phyloP scores from a whole-genome alignment of 1,139 yeast species.

The Kodamaea derodonti region DNA sequence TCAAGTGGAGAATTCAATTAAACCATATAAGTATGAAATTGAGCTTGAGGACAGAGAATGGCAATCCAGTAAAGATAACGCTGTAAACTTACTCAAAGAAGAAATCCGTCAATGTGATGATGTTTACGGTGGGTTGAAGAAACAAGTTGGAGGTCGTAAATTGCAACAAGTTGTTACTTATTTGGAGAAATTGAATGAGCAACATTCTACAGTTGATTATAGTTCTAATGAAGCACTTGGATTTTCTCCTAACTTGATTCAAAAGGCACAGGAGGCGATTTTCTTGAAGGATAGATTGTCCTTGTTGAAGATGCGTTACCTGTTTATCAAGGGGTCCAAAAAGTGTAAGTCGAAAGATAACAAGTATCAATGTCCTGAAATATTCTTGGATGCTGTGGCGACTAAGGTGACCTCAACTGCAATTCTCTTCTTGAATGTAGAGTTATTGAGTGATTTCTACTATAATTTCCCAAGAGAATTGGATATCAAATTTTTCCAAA shows the following conservation, averaged over 20 bases:
- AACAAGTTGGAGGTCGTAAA: slow-evolving; percentile 77
- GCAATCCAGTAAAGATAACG: slow-evolving; percentile 75
- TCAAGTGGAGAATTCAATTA: slow-evolving; percentile 96
- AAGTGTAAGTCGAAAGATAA: slow-evolving; percentile 73
- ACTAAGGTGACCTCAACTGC: slow-evolving; percentile 92
- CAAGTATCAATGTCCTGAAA: slow-evolving; percentile 91
- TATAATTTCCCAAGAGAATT: slow-evolving; percentile 94
- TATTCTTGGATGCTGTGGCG: slow-evolving; percentile 87
- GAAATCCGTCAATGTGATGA: slow-evolving; percentile 81
- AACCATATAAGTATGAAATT: slow-evolving; percentile 95
- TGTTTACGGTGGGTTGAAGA: slow-evolving; percentile 58
- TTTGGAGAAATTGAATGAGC: slow-evolving; percentile 48
- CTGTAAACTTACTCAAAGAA: slow-evolving; percentile 70
- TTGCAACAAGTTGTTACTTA: slow-evolving; percentile 78
- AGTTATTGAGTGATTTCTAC: slow-evolving; percentile 87
- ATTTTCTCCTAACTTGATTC: slow-evolving; percentile 66
- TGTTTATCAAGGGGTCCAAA: slow-evolving; percentile 67
- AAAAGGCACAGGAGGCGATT: slow-evolving; percentile 80
- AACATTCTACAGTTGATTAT: slow-evolving; percentile 40
- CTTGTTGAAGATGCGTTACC: slow-evolving; percentile 70
- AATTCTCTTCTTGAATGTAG: slow-evolving; percentile 88
- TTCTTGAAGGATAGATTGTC: slow-evolving; percentile 75
- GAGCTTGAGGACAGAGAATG: slow-evolving; percentile 96
- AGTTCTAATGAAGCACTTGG: slow-evolving; percentile 66
- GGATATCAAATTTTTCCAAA: slow-evolving; percentile 66